Evolutionary conservation across 108 stramenopile species (phyloP).

Genomic region (Cyclotella kingstonii): DNA sequence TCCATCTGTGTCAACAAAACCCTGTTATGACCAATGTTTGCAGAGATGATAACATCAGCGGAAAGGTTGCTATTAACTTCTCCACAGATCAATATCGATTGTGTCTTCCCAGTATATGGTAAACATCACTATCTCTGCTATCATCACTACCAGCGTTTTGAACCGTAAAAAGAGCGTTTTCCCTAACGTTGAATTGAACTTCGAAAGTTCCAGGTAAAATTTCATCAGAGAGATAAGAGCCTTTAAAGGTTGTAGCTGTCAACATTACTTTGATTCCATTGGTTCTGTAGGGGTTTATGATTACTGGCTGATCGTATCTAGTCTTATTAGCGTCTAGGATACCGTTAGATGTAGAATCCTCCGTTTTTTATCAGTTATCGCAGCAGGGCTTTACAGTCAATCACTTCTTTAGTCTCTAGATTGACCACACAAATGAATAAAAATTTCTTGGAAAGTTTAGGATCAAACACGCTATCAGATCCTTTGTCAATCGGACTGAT

Average conservation of each 20-base stretch:
- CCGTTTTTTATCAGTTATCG: slow-evolving; percentile 18
- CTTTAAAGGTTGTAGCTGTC: slow-evolving; percentile 13
- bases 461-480: slow-evolving; percentile 24
- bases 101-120: slow-evolving; percentile 5
- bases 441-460: slow-evolving; percentile 6
- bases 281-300: slow-evolving; percentile 19
- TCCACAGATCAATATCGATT: slow-evolving; percentile 11
- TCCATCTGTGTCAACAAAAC: slow-evolving; percentile 28
- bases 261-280: slow-evolving; percentile 2
- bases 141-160: slow-evolving; percentile 19
- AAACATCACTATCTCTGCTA: slow-evolving; percentile 22
- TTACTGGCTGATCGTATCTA: slow-evolving; percentile 13
- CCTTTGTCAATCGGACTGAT: slow-evolving; percentile 18
- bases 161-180: slow-evolving; percentile 2
- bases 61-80: slow-evolving; percentile 15
- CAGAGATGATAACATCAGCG: slow-evolving; percentile 7
- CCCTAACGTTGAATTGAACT: slow-evolving; percentile 1
- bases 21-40: slow-evolving; percentile 21
- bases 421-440: slow-evolving; percentile 11
- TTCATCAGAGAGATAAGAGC: slow-evolving; percentile 12
- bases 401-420: slow-evolving; percentile 16
- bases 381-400: slow-evolving; percentile 19
- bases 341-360: slow-evolving; percentile 27
- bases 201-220: slow-evolving; percentile 18
- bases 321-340: slow-evolving; percentile 19